Evolutionary conservation across 139 green algal species (phyloP), one percentile per base, ranked within the genome.

Genomic region (Desmodesmus armatus): DNA sequence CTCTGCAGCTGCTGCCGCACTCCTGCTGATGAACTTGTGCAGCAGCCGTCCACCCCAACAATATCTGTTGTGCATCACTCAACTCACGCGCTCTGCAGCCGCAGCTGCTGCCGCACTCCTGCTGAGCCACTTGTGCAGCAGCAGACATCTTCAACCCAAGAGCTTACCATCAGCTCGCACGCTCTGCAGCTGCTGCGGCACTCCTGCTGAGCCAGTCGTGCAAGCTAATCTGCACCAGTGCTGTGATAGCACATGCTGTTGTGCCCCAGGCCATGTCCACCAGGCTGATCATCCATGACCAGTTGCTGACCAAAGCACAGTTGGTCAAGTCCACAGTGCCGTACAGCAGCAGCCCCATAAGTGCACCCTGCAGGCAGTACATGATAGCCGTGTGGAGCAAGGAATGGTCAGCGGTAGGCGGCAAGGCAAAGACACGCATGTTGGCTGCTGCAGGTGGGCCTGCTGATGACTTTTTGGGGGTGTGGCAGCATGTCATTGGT

Each of bases 241-340:
- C 66, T 35, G 71, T 47, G 17, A 62, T 67, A 25, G 66, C 47
- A 74, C 67, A 79, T n/a, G 80, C 80, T 35, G 66, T 80, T 60
- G 66, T 73, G 37, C 80, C 67, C 67, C 66, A 79, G 0, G 49
- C 47, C 80, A 79, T 71, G 66, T 79, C 80, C 5, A 71, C 39
- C 2, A 85, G 66, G 3, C 67, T 67, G 0, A 79, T 67, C 31
- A 35, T 40, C 67, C 66, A 85, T 5, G 40, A 44, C 80, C 66
- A 79, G 5, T 25, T 49, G 2, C 13, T 47, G 5, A 85, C 31
- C 65, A 85, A 65, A n/a, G 79, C 79, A 37, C 65, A 77, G 43
- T 85, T 85, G 7, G 79, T 85, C 5, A 85, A 47, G 79, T 85
- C 79, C 21, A 85, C 79, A 33, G 79, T 85, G 17, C 79, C 79